A percentile compares a stretch with the other conserved stretches of the same genome.
Conservation (phyloP, 2,329 filamentous ascomycete genomes). For the Beauveria bassiana region DNA sequence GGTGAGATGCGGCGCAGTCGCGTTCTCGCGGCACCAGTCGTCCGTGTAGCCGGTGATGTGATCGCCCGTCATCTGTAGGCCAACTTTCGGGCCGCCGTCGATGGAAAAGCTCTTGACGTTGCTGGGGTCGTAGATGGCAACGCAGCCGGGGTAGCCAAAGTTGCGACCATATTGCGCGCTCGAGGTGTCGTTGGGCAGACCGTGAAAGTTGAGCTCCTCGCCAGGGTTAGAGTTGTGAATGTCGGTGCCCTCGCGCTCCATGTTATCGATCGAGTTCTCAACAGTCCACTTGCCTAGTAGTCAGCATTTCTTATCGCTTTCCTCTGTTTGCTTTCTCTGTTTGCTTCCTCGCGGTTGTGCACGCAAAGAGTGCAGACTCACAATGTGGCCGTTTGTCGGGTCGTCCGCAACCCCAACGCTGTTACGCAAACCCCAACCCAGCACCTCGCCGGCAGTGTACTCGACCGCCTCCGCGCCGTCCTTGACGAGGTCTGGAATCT, state of each 20-base stretch:
- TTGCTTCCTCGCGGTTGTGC: not conserved
- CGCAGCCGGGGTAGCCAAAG: slow-evolving; percentile 58
- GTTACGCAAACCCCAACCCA: slow-evolving; percentile 63
- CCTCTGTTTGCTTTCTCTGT: not conserved
- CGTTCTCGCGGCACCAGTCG: slow-evolving; percentile 16
- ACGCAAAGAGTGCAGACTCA: slow-evolving; percentile 11
- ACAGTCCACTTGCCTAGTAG: slow-evolving; percentile 36
- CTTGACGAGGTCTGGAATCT: slow-evolving; percentile 22
- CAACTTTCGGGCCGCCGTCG: slow-evolving; percentile 13
- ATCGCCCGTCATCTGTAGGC: slow-evolving; percentile 19
- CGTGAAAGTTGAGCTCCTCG: slow-evolving; percentile 65
- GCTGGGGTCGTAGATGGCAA: slow-evolving; percentile 44
- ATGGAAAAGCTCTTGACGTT: slow-evolving; percentile 23
- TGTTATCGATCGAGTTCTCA: slow-evolving; percentile 59
- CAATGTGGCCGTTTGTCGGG: slow-evolving; percentile 36
- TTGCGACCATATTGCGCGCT: slow-evolving; percentile 31
- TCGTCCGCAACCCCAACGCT: slow-evolving; percentile 60
- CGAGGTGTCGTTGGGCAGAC: slow-evolving; percentile 35
- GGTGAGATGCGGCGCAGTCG: slow-evolving; percentile 18
- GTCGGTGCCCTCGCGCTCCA: slow-evolving; percentile 44
- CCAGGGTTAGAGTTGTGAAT: slow-evolving; percentile 61
- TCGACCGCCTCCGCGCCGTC: slow-evolving; percentile 18
- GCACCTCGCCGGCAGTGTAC: slow-evolving; percentile 35
- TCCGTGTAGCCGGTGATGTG: slow-evolving; percentile 18
- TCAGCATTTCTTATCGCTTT: not conserved